Conservation (phyloP, 2,329 filamentous ascomycete species). For the Diaporthe nobilis region DNA sequence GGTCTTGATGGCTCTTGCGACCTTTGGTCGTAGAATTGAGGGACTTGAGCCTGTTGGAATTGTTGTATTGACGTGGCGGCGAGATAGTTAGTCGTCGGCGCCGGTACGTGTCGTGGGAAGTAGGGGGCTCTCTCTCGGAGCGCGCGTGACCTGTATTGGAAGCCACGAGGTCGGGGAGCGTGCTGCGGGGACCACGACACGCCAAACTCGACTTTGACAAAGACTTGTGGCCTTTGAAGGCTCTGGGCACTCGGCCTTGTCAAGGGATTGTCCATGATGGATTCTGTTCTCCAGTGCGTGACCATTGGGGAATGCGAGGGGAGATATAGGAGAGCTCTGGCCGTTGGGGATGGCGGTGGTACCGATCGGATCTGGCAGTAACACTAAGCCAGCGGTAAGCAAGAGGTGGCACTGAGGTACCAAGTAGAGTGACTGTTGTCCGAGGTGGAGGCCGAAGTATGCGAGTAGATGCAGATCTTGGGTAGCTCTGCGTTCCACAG, state of each 20-base stretch:
- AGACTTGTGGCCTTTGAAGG: slow-evolving; percentile 59
- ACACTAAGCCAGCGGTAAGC: slow-evolving; percentile 28
- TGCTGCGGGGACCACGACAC: slow-evolving; percentile 64
- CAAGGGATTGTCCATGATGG: slow-evolving; percentile 48
- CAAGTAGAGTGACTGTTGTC: slow-evolving; percentile 19
- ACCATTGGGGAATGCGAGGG: slow-evolving; percentile 37
- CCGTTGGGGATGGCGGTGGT: slow-evolving; percentile 12
- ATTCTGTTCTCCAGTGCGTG: slow-evolving; percentile 46
- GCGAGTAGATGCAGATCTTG: slow-evolving; percentile 28
- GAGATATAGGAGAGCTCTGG: slow-evolving; percentile 29
- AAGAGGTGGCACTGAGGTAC: slow-evolving; percentile 4
- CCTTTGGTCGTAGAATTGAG: slow-evolving; percentile 38
- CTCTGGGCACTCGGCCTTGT: slow-evolving; percentile 47
- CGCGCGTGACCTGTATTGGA: slow-evolving; percentile 63
- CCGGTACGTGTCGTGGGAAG: slow-evolving; percentile 62
- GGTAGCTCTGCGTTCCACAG: slow-evolving; percentile 28
- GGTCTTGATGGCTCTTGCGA: slow-evolving; percentile 42
- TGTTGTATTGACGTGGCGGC: slow-evolving; percentile 43
- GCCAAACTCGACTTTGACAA: slow-evolving; percentile 66
- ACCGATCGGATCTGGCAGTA: slow-evolving; percentile 31
- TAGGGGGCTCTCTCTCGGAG: slow-evolving; percentile 57
- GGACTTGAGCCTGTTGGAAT: slow-evolving; percentile 33
- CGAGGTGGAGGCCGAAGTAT: slow-evolving; percentile 22
- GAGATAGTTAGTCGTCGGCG: slow-evolving; percentile 62
- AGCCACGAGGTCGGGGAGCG: slow-evolving; percentile 58